Conservation (phyloP, 2,329 filamentous ascomycete species). For the Lasiodiplodia sp. region DNA sequence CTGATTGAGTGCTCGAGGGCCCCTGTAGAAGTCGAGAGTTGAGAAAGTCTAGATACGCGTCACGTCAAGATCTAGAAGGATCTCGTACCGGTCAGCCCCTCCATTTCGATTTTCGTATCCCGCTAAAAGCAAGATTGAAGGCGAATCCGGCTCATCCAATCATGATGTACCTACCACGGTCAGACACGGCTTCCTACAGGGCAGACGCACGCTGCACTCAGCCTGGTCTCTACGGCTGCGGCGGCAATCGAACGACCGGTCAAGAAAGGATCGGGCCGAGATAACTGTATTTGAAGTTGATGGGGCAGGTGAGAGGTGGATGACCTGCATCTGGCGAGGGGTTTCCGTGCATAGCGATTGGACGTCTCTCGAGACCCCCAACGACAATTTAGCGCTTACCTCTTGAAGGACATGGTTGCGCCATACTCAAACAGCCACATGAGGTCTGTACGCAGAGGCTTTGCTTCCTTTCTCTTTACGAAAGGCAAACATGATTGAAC, state of each 20-base stretch:
- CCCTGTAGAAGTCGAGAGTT: not conserved
- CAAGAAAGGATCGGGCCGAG: not conserved
- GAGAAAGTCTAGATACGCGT: not conserved
- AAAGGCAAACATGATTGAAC: not conserved
- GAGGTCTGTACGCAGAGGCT: not conserved
- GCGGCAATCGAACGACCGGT: slow-evolving; percentile 1
- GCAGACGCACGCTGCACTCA: not conserved
- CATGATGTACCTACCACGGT: not conserved
- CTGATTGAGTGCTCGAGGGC: not conserved
- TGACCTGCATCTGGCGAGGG: not conserved
- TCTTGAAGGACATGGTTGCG: not conserved
- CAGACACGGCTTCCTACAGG: not conserved
- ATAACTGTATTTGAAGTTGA: not conserved
- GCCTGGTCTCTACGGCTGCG: not conserved
- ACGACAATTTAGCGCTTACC: not conserved
- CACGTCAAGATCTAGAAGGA: not conserved
- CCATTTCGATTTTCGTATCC: not conserved
- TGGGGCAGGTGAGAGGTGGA: not conserved
- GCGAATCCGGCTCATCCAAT: not conserved
- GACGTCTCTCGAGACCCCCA: not conserved
- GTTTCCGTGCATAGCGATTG: not conserved
- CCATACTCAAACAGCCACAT: not conserved
- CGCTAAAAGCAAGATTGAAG: not conserved
- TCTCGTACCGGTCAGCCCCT: not conserved
- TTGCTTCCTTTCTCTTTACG: not conserved